Evolutionary conservation across 129 eudicot genomes (phyloP).

Genomic region (Escallonia herrerae): DNA sequence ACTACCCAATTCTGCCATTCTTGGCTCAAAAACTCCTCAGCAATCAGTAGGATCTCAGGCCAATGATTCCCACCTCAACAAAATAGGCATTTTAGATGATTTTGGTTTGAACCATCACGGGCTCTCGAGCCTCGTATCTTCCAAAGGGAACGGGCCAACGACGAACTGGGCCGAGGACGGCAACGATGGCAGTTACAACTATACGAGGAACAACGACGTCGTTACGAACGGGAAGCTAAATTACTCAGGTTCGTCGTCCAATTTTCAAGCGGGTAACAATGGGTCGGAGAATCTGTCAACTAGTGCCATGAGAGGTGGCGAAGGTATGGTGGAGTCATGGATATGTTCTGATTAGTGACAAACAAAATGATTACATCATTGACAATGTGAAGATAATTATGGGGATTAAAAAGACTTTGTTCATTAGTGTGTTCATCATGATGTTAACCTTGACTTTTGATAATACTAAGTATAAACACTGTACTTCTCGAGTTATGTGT

Average conservation of each 20-base stretch:
- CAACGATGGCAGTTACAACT: background rate
- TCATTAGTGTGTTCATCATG: slow-evolving; percentile 4
- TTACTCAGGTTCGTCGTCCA: slow-evolving; percentile 6
- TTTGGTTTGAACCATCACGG: slow-evolving; percentile 10
- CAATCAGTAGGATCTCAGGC: background rate
- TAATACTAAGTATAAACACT: background rate
- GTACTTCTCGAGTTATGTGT: slow-evolving; percentile 11
- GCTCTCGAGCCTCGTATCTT: slow-evolving; percentile 15
- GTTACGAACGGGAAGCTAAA: slow-evolving; percentile 10
- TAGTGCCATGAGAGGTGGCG: slow-evolving; percentile 16
- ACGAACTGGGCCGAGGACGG: background rate
- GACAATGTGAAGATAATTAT: slow-evolving; percentile 21
- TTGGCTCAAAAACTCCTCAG: slow-evolving; percentile 1
- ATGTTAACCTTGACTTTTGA: slow-evolving; percentile 20
- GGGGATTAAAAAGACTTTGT: slow-evolving; percentile 8
- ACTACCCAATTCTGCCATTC: slow-evolving; percentile 8
- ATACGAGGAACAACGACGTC: background rate
- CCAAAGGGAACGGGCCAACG: slow-evolving; percentile 10
- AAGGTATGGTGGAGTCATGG: slow-evolving; percentile 63
- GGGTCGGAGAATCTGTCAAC: slow-evolving; percentile 10
- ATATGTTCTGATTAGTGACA: slow-evolving; percentile 30
- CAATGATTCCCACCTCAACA: background rate
- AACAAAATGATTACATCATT: slow-evolving; percentile 23
- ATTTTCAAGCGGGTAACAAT: slow-evolving; percentile 13
- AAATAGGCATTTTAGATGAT: slow-evolving; percentile 9